Evolutionary conservation across 139 green algal genomes (phyloP).

Genomic region (Volvox africanus): DNA sequence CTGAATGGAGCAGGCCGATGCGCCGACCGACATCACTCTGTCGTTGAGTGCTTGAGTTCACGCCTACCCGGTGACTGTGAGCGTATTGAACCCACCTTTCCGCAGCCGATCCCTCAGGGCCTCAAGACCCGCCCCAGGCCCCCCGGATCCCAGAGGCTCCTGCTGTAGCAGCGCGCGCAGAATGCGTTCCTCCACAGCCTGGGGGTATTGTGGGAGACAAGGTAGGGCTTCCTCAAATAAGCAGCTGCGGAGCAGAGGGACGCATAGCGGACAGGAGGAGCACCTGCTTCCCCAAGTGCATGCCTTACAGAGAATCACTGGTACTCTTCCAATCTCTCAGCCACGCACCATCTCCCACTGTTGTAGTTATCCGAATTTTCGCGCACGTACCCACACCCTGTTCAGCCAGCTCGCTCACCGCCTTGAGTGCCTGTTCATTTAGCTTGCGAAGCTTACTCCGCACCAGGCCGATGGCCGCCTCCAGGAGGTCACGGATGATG

Average conservation of each 20-base stretch:
- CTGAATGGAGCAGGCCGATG: no score
- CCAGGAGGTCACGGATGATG: slow-evolving; percentile 95
- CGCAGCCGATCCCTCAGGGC: slow-evolving; percentile 33
- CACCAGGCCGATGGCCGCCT: slow-evolving; percentile 85
- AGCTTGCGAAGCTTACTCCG: slow-evolving; percentile 53
- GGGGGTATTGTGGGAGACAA: neutral
- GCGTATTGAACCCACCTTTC: neutral
- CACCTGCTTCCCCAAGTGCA: no score
- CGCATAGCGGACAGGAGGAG: no score
- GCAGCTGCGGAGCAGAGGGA: no score
- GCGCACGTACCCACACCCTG: neutral
- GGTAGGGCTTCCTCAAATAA: no score
- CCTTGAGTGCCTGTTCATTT: slow-evolving; percentile 24
- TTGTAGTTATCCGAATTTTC: neutral
- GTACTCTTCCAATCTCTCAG: no score
- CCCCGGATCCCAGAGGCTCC: slow-evolving; percentile 18
- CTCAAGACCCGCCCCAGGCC: neutral
- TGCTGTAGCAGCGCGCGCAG: slow-evolving; percentile 19
- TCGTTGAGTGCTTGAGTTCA: no score
- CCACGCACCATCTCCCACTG: no score
- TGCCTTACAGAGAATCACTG: no score
- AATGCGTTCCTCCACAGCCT: slow-evolving; percentile 40
- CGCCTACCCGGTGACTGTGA: no score
- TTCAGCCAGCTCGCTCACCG: neutral
- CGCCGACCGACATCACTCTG: no score